Evolutionary conservation across 345 rosid genomes (phyloP).

Genomic region (Atalantia buxifolia): DNA sequence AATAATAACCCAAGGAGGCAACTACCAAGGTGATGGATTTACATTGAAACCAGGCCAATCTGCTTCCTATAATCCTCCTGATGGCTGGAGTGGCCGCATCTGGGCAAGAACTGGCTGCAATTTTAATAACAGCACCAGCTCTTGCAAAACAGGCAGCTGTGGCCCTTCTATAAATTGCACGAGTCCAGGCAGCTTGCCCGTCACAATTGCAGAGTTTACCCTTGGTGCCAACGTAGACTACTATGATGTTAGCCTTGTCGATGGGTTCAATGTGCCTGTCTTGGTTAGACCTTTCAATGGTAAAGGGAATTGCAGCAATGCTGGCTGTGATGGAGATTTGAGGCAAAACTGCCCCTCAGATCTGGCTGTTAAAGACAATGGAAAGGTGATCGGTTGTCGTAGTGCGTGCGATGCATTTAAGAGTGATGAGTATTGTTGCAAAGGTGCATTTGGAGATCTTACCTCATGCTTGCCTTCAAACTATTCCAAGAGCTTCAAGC

Average conservation of each 20-base stretch:
- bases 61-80: conserved; percentile 25
- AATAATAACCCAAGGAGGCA: conserved; percentile 23
- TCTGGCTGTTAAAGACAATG: conserved; percentile 30
- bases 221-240: conserved; percentile 35
- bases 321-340: conserved; percentile 57
- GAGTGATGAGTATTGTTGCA: conserved; percentile 57
- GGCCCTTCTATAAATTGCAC: conserved; percentile 47
- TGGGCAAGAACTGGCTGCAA: conserved; percentile 65
- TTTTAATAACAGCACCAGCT: conserved; percentile 34
- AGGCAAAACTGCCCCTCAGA: conserved; percentile 41
- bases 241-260: conserved; percentile 66
- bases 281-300: conserved; percentile 36
- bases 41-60: conserved; percentile 40
- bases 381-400: conserved; percentile 49
- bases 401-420: conserved; percentile 54
- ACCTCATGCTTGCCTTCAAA: conserved; percentile 41
- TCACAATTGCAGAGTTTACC: conserved; percentile 54
- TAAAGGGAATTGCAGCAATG: conserved; percentile 47
- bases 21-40: conserved; percentile 31
- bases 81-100: conserved; percentile 55
- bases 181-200: conserved; percentile 42
- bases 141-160: conserved; percentile 56
- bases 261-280: conserved; percentile 58
- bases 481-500: conserved; percentile 55
- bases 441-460: conserved; percentile 40